Evolutionary conservation across 1,284 basidiomycete species (phyloP).

Genomic region (Flammula alnicola): DNA sequence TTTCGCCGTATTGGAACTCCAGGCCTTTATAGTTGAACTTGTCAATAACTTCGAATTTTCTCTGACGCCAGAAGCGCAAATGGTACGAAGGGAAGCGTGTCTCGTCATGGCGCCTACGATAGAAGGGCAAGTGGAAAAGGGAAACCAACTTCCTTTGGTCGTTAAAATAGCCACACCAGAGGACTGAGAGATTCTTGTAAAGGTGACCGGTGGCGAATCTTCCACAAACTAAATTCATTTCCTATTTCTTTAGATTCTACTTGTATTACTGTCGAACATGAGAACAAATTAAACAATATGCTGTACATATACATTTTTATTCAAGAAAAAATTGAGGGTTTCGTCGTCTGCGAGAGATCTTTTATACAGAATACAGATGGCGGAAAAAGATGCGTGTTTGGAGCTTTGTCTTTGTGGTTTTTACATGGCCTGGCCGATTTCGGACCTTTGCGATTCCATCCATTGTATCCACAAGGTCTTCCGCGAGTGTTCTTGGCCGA

Average conservation of each 20-base stretch:
- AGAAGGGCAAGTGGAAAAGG: constrained; percentile 47
- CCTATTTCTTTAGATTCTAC: neutral
- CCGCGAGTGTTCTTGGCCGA: constrained; percentile 49
- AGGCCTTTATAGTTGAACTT: constrained; percentile 52
- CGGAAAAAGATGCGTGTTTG: no score
- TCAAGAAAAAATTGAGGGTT: neutral
- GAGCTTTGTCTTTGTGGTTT: neutral
- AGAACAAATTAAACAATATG: constrained; percentile 5
- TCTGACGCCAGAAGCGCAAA: constrained; percentile 41
- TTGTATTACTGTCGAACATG: constrained; percentile 6
- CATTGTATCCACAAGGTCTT: constrained; percentile 51
- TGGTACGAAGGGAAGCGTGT: constrained; percentile 44
- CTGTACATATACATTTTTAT: constrained; percentile 2
- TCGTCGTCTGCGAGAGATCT: no score
- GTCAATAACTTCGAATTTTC: constrained; percentile 53
- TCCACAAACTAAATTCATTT: neutral
- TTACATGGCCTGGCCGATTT: constrained; percentile 24
- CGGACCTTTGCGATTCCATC: constrained; percentile 31
- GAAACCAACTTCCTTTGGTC: constrained; percentile 52
- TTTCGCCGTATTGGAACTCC: constrained; percentile 52
- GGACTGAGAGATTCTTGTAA: constrained; percentile 20
- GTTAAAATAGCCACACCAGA: constrained; percentile 43
- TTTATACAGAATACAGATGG: no score
- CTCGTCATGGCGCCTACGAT: constrained; percentile 51
- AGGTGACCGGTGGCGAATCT: neutral